These are phyloP conservation scores for Tolypocladium pustulatum DNA, from an alignment of 2,329 filamentous ascomycete genomes.

Conservation along the genomic window DNA sequence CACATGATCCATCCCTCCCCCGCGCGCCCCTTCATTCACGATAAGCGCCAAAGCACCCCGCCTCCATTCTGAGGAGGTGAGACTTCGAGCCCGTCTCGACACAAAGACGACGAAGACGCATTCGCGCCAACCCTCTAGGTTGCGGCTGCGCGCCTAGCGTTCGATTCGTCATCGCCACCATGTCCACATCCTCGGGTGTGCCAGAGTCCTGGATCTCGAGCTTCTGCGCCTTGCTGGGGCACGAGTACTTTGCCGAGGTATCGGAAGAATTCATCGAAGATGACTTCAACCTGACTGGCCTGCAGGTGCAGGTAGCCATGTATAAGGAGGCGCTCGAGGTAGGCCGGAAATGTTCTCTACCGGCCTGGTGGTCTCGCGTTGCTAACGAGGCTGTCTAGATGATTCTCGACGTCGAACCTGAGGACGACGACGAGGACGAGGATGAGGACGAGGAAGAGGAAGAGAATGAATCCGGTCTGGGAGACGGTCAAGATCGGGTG, in stretches of 20 bases:
- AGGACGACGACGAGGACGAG: constrained; percentile 82
- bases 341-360: constrained; percentile 8
- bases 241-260: constrained; percentile 98
- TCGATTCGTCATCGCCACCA: constrained; percentile 15
- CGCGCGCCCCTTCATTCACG: neutral
- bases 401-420: constrained; percentile 96
- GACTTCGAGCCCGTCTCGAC: neutral
- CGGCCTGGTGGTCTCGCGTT: neutral
- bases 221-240: constrained; percentile 88
- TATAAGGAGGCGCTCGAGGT: constrained; percentile 96
- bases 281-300: constrained; percentile 95
- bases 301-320: constrained; percentile 93
- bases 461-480: constrained; percentile 52
- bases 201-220: constrained; percentile 95
- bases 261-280: constrained; percentile 99
- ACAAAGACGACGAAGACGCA: neutral
- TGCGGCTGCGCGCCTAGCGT: constrained; percentile 1
- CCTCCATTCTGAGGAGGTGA: neutral
- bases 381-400: constrained; percentile 41
- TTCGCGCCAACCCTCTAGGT: neutral
- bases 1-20: neutral
- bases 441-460: constrained; percentile 71
- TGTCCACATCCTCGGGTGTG: constrained; percentile 51
- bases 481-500: constrained; percentile 49
- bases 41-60: neutral